A percentile compares a stretch with the other conserved stretches of the same genome.
These are phyloP conservation scores for Aspergillus quadricinctus DNA, from an alignment of 2,329 filamentous ascomycete species.

Conservation along the genomic window DNA sequence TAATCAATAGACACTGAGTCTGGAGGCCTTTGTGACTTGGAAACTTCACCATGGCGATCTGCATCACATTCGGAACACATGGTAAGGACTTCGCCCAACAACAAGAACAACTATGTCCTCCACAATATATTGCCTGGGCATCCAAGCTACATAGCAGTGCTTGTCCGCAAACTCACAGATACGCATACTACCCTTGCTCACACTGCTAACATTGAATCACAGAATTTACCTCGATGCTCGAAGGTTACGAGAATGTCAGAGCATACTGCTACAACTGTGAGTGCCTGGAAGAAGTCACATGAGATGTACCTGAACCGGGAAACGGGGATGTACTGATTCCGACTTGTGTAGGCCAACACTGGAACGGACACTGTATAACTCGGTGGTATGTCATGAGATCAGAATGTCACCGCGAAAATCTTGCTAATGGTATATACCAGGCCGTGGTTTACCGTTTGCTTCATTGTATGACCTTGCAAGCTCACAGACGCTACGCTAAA, in stretches of 20 bases:
- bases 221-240: conserved; percentile 43
- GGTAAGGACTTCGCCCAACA: conserved; percentile 23
- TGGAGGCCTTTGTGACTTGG: no score
- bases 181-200: background rate
- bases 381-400: conserved; percentile 33
- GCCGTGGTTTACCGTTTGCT: conserved; percentile 46
- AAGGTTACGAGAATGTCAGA: conserved; percentile 44
- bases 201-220: conserved; percentile 4
- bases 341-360: conserved; percentile 34
- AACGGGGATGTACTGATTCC: background rate
- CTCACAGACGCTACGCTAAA: background rate
- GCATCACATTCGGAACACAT: conserved; percentile 41
- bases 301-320: conserved; percentile 3
- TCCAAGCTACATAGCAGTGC: background rate
- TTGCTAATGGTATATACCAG: conserved; percentile 14
- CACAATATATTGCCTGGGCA: background rate
- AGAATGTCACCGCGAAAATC: background rate
- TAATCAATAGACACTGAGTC: background rate
- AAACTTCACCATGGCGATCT: conserved; percentile 34
- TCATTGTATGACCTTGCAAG: conserved; percentile 29
- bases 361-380: conserved; percentile 42
- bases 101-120: background rate
- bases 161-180: background rate
- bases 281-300: conserved; percentile 9
- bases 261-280: conserved; percentile 46